Percentiles rank a stretch among this genome's conserved stretches.
These are phyloP conservation scores for Leccinum sublutescens DNA, from an alignment of 768 basidiomycete species.

Conservation along the genomic window DNA sequence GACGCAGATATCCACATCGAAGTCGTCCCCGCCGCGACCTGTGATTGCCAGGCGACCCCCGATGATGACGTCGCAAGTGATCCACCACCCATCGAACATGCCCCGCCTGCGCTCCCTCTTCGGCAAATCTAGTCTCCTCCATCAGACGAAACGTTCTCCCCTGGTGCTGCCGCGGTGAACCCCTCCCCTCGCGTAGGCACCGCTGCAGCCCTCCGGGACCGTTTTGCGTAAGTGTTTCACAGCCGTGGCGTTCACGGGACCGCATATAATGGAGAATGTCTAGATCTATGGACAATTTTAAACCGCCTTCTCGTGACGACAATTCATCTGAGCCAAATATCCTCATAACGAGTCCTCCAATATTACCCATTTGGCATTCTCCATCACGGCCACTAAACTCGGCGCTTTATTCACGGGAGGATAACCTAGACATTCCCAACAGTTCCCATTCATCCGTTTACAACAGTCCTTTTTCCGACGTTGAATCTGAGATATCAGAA, in stretches of 20 bases:
- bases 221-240: conserved; percentile 23
- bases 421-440: conserved; percentile 19
- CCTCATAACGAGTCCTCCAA: conserved; percentile 22
- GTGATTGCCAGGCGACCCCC: conserved; percentile 18
- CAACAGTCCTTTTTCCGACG: conserved; percentile 32
- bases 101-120: conserved; percentile 15
- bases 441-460: conserved; percentile 21
- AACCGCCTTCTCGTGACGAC: conserved; percentile 12
- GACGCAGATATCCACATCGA: conserved; percentile 1
- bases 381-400: conserved; percentile 15
- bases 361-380: conserved; percentile 18
- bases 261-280: neutral
- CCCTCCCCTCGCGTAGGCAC: conserved; percentile 17
- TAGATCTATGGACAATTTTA: conserved; percentile 27
- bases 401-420: conserved; percentile 21
- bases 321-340: conserved; percentile 25
- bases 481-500: conserved; percentile 29
- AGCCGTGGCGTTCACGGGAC: neutral
- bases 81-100: conserved; percentile 9
- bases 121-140: conserved; percentile 15
- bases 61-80: conserved; percentile 24
- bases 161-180: neutral
- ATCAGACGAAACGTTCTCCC: conserved; percentile 1
- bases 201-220: conserved; percentile 41
- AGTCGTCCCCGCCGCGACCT: conserved; percentile 17